Evolutionary conservation across 352 stramenopile species (phyloP).

Genomic region (Phytophthora lateralis): DNA sequence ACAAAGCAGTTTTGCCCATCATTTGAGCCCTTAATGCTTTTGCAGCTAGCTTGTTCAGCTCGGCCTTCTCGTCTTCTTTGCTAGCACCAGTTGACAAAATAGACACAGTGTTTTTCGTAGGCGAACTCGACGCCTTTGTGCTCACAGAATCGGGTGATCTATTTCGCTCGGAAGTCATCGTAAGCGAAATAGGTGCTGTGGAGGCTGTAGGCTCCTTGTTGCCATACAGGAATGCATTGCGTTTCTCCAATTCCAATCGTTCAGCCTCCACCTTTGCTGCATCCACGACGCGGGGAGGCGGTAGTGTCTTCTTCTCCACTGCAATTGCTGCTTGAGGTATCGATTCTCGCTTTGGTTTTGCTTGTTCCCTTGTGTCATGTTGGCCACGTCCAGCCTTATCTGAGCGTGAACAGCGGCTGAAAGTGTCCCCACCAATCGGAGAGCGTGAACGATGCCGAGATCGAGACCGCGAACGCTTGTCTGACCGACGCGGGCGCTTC

Average conservation of each 20-base stretch:
- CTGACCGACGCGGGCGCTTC: slow-evolving; percentile 21
- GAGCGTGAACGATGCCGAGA: slow-evolving; percentile 31
- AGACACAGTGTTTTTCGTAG: slow-evolving; percentile 12
- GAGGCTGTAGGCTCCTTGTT: slow-evolving; percentile 12
- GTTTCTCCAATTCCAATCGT: slow-evolving; percentile 47
- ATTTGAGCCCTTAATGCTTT: slow-evolving; percentile 82
- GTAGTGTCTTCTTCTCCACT: slow-evolving; percentile 13
- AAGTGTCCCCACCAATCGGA: slow-evolving; percentile 1
- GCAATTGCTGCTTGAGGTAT: slow-evolving; percentile 3
- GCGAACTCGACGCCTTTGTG: neutral
- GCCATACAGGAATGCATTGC: slow-evolving; percentile 73
- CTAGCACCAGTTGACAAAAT: neutral
- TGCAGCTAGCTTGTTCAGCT: slow-evolving; percentile 84
- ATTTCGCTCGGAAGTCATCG: neutral
- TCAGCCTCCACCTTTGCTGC: slow-evolving; percentile 39
- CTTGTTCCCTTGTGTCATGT: neutral
- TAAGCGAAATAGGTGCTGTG: neutral
- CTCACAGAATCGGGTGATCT: neutral
- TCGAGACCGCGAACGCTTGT: slow-evolving; percentile 33
- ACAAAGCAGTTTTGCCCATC: slow-evolving; percentile 78
- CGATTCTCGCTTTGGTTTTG: neutral
- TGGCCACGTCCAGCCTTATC: slow-evolving; percentile 5
- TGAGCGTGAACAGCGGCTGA: neutral
- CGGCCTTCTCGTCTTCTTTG: slow-evolving; percentile 39
- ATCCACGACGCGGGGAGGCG: slow-evolving; percentile 20